Evolutionary conservation across 1,139 yeast genomes (phyloP), one percentile per base, ranked within the genome.

Genomic region (Hemisphaericaspora xylofermentans): DNA sequence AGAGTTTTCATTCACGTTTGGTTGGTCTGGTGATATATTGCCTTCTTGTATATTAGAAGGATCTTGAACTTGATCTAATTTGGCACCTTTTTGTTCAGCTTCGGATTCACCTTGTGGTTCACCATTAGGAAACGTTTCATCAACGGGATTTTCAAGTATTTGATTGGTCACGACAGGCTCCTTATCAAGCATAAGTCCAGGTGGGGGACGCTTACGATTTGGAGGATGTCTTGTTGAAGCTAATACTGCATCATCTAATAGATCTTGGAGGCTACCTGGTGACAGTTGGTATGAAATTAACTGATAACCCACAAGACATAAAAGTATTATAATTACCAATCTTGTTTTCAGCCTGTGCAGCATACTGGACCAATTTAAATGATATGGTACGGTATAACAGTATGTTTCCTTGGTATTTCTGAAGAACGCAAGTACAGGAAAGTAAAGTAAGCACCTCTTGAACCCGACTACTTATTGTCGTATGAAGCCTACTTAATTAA

Each of bases 141-240:
- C 31, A 17, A 42, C 41, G 4, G 47, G 47, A 17, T 36, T 42
- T 10, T 33, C 40, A 16, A 46, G 45, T 27, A 28, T 40, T 13
- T 40, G 30, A 12, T n/a, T n/a, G n/a, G n/a, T n/a, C n/a, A 43
- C 45, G 4, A 45, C 40, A 16, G 41, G 43, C 19, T 19, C 3
- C 7, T 26, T 7, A 4, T 26, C 28, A 26, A 26, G 6, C 6
- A 26, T 26, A 6, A 12, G 28, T 9, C 33, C 33, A 7, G 33
- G 33, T 9, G 17, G 14, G 4, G 33, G 33, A 16, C 33, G 33
- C 6, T 17, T 12, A 29, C 12, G 33, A n/a, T 10, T 16, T 16
- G 39, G 36, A 17, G 37, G 22, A 27, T 35, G 34, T 26, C 29
- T 36, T 21, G 19, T 33, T 15, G 41, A 29, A 8, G 21, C 15